A percentile compares a stretch with the other conserved stretches of the same genome.
Evolutionary conservation across 495 filamentous ascomycete species (phyloP).

Genomic region (Penicillium antarcticum): DNA sequence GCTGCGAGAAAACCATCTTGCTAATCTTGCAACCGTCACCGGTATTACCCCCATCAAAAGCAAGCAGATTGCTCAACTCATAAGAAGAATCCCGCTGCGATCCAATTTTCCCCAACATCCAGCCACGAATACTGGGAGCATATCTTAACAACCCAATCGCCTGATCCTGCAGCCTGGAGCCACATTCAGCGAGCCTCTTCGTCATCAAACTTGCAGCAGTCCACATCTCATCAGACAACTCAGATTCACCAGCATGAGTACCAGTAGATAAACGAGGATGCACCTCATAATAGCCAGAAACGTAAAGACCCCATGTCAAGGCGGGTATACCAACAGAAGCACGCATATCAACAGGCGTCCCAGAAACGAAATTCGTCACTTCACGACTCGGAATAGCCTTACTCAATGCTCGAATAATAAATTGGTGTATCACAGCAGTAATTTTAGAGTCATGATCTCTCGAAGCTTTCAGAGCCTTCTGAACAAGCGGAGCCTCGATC

Average conservation of each 20-base stretch:
- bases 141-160: slow-evolving; percentile 24
- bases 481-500: slow-evolving; percentile 14
- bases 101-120: slow-evolving; percentile 21
- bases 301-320: slow-evolving; percentile 19
- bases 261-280: slow-evolving; percentile 4
- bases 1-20: slow-evolving; percentile 30
- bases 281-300: slow-evolving; percentile 10
- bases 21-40: slow-evolving; percentile 10
- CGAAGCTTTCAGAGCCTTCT: slow-evolving; percentile 9
- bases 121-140: slow-evolving; percentile 15
- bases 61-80: slow-evolving; percentile 26
- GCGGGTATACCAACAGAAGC: slow-evolving; percentile 13
- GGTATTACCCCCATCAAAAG: slow-evolving; percentile 12
- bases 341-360: slow-evolving; percentile 23
- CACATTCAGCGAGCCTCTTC: slow-evolving; percentile 16
- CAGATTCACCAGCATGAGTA: neutral
- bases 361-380: slow-evolving; percentile 20
- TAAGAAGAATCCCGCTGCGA: slow-evolving; percentile 21
- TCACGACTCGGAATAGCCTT: slow-evolving; percentile 10
- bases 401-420: slow-evolving; percentile 19
- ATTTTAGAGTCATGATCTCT: slow-evolving; percentile 19
- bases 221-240: slow-evolving; percentile 19
- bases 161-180: slow-evolving; percentile 18
- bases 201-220: slow-evolving; percentile 15
- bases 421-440: slow-evolving; percentile 18